Evolutionary conservation across 441 rosid genomes (phyloP).

Genomic region (Eutrema salsugineum): DNA sequence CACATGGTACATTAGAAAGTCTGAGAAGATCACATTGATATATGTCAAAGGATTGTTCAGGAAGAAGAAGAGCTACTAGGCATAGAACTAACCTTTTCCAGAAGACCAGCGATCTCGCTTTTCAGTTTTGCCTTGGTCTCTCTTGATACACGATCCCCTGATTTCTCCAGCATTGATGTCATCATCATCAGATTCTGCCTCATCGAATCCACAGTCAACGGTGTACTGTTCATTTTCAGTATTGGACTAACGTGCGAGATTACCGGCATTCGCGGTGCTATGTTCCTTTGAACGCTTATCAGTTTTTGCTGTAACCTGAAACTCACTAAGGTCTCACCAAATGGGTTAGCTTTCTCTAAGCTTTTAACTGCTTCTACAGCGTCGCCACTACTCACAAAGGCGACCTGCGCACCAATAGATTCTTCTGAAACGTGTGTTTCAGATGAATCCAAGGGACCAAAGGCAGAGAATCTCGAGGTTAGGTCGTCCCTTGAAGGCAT

Average conservation of each 20-base stretch:
- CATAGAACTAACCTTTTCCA: slow-evolving; percentile 63
- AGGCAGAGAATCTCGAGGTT: slow-evolving; percentile 47
- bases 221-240: slow-evolving; percentile 34
- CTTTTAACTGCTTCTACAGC: slow-evolving; percentile 66
- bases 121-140: slow-evolving; percentile 68
- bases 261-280: slow-evolving; percentile 23
- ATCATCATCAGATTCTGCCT: slow-evolving; percentile 84
- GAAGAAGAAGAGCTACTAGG: slow-evolving; percentile 57
- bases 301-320: slow-evolving; percentile 44
- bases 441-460: slow-evolving; percentile 67
- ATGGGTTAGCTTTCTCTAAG: slow-evolving; percentile 57
- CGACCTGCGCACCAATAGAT: slow-evolving; percentile 48
- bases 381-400: slow-evolving; percentile 49
- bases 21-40: not conserved
- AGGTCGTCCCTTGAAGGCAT: slow-evolving; percentile 67
- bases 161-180: slow-evolving; percentile 78
- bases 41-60: slow-evolving; percentile 8
- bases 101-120: slow-evolving; percentile 66
- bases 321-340: slow-evolving; percentile 46
- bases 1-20: slow-evolving; percentile 15
- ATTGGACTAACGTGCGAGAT: slow-evolving; percentile 38
- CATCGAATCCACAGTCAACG: slow-evolving; percentile 59
- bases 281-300: slow-evolving; percentile 28
- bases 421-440: slow-evolving; percentile 49
- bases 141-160: slow-evolving; percentile 73